Evolutionary conservation across 495 filamentous ascomycete genomes (phyloP).

Genomic region (Podospora sp.): DNA sequence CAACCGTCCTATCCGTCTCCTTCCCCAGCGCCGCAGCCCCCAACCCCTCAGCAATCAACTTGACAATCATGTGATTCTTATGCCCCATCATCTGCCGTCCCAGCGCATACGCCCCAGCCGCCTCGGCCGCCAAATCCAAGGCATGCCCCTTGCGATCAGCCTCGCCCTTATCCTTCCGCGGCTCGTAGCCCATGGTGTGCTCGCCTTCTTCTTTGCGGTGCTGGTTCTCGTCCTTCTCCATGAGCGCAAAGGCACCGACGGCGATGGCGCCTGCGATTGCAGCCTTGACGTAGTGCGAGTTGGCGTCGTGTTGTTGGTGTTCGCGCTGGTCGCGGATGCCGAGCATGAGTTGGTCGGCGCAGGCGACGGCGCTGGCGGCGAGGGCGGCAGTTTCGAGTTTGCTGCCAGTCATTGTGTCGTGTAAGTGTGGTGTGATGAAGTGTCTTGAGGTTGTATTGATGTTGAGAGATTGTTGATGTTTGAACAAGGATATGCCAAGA

Average conservation of each 20-base stretch:
- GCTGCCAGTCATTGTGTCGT: too few relatives aligned
- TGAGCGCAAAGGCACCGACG: background rate
- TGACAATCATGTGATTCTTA: conserved; percentile 8
- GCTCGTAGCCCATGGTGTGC: background rate
- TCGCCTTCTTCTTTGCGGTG: background rate
- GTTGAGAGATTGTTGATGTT: too few relatives aligned
- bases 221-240: conserved; percentile 7
- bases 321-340: conserved; percentile 9
- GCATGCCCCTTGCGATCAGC: background rate
- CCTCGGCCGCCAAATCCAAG: background rate
- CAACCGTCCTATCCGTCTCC: conserved; percentile 1
- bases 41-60: conserved; percentile 15
- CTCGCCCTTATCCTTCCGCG: background rate
- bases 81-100: conserved; percentile 17
- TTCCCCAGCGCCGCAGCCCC: background rate
- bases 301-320: background rate
- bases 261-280: conserved; percentile 13
- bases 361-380: background rate
- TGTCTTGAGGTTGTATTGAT: too few relatives aligned
- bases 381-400: conserved; percentile 4
- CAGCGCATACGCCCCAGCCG: conserved; percentile 4
- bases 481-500: too few relatives aligned
- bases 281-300: conserved; percentile 14
- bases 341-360: conserved; percentile 9
- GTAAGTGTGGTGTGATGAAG: too few relatives aligned